Conservation (phyloP, 208 protist species). For the Paratrypanosoma confusum region DNA sequence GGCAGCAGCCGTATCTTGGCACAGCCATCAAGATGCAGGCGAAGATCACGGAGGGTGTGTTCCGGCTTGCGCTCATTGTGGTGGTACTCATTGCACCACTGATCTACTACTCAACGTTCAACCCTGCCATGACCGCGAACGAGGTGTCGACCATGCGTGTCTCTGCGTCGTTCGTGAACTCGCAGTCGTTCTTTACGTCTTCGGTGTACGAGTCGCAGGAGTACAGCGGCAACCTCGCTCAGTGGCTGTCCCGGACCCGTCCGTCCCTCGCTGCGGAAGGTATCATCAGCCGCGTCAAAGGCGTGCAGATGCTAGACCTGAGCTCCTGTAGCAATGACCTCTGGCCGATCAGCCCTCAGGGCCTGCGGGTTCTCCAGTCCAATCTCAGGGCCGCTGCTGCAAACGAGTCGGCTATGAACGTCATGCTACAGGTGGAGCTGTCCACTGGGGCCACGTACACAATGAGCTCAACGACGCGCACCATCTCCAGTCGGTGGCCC, state of each 20-base stretch:
- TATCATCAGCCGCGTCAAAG: constrained; percentile 10
- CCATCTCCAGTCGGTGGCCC: constrained; percentile 19
- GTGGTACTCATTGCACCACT: constrained; percentile 64
- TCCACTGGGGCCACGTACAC: constrained; percentile 6
- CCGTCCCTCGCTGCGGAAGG: constrained; percentile 29
- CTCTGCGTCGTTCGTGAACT: constrained; percentile 40
- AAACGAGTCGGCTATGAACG: constrained; percentile 15
- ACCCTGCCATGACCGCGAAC: constrained; percentile 50
- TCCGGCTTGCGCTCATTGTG: constrained; percentile 36
- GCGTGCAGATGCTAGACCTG: constrained; percentile 39
- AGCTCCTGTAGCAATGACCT: constrained; percentile 36
- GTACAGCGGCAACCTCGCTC: constrained; percentile 15
- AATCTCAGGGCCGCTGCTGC: constrained; percentile 16
- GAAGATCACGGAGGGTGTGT: constrained; percentile 34
- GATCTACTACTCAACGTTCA: constrained; percentile 82
- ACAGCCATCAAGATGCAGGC: constrained; percentile 13
- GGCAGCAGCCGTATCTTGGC: constrained; percentile 15
- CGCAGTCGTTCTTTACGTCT: constrained; percentile 36
- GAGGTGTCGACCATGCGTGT: constrained; percentile 22
- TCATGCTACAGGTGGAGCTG: constrained; percentile 26
- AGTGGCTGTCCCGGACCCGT: constrained; percentile 46
- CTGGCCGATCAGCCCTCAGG: constrained; percentile 47
- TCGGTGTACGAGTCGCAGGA: constrained; percentile 13
- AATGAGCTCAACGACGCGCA: constrained; percentile 5
- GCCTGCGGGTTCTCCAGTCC: constrained; percentile 8